phyloP scores from a whole-genome alignment of 2,329 filamentous ascomycete genomes.

The Triangularia verruculosa region DNA sequence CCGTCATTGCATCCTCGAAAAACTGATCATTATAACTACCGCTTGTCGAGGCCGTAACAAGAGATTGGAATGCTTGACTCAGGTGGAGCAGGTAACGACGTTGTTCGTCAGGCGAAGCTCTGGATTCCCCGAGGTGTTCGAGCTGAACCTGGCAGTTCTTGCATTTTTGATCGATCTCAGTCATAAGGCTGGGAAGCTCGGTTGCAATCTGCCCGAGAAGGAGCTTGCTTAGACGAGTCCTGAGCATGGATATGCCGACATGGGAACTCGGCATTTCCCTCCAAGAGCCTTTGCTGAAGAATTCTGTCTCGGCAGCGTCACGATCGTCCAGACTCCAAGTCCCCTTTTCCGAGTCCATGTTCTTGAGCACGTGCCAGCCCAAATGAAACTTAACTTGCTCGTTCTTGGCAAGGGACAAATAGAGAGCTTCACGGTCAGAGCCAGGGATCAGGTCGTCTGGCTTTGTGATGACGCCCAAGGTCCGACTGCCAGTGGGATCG shows the following conservation, averaged over 20 bases:
- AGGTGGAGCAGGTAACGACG: constrained; percentile 26
- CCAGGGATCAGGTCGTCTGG: constrained; percentile 42
- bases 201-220: constrained; percentile 33
- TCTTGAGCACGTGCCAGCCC: constrained; percentile 45
- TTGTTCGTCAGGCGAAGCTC: constrained; percentile 23
- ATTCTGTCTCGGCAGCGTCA: constrained; percentile 34
- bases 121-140: constrained; percentile 26
- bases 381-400: constrained; percentile 45
- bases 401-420: constrained; percentile 44
- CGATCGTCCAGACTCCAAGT: constrained; percentile 30
- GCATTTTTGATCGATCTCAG: constrained; percentile 31
- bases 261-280: constrained; percentile 19
- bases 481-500: constrained; percentile 36
- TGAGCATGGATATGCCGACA: constrained; percentile 25
- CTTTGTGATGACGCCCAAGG: constrained; percentile 52
- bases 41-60: constrained; percentile 31
- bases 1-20: constrained; percentile 19
- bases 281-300: constrained; percentile 31
- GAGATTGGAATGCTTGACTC: constrained; percentile 18
- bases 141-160: constrained; percentile 26
- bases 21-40: constrained; percentile 34
- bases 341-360: constrained; percentile 34
- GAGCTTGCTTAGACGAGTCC: constrained; percentile 29
- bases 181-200: constrained; percentile 33
- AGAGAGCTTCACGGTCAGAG: constrained; percentile 41